These are phyloP conservation scores for Pseudohalonectria lignicola DNA, from an alignment of 2,329 filamentous ascomycete species.

Conservation along the genomic window DNA sequence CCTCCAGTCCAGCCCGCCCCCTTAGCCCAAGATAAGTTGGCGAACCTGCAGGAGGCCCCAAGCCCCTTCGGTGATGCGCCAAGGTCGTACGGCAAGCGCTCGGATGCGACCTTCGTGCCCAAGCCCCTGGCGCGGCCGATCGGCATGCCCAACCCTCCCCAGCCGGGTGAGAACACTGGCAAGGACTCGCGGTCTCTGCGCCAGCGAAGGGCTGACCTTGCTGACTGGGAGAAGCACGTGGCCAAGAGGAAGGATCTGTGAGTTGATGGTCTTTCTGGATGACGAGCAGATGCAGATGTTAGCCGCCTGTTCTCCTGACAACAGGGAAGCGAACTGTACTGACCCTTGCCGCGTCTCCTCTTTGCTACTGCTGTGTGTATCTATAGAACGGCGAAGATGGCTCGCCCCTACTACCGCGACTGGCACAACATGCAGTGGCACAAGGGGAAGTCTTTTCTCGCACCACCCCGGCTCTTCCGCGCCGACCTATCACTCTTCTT, in stretches of 20 bases:
- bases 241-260: constrained; percentile 66
- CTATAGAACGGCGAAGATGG: constrained; percentile 60
- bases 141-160: constrained; percentile 65
- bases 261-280: too few species aligned
- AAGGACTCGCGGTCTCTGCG: constrained; percentile 55
- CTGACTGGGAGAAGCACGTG: constrained; percentile 77
- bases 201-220: constrained; percentile 68
- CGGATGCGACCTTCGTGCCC: constrained; percentile 41
- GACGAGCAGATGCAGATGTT: too few species aligned
- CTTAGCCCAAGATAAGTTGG: constrained; percentile 9
- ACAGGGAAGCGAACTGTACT: too few species aligned
- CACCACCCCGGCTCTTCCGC: constrained; percentile 76
- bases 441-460: constrained; percentile 85
- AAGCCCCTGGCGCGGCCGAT: constrained; percentile 62
- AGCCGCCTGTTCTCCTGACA: not conserved
- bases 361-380: too few species aligned
- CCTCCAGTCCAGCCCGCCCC: too few species aligned
- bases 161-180: constrained; percentile 71
- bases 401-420: constrained; percentile 90
- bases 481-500: constrained; percentile 79
- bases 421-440: constrained; percentile 76
- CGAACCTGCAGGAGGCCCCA: constrained; percentile 13
- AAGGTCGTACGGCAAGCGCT: constrained; percentile 44
- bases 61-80: constrained; percentile 46
- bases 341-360: too few species aligned